Conservation (phyloP, 1,284 basidiomycete genomes). For the Moesziomyces sp. region DNA sequence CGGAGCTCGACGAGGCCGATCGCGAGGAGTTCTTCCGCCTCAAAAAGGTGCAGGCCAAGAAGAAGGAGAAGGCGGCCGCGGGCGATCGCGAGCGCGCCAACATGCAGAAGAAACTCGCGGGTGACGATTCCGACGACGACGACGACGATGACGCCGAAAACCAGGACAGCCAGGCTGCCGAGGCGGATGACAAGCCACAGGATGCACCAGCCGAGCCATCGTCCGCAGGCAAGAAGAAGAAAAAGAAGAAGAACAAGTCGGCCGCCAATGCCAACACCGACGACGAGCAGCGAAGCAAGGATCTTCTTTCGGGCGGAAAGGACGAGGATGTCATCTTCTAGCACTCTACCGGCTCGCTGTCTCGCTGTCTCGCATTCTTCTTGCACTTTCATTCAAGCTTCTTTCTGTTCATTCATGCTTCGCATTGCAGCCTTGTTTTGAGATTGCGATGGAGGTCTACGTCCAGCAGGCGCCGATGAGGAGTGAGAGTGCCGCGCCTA, state of each 20-base stretch:
- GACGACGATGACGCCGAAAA: slow-evolving; percentile 8
- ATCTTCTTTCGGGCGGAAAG: slow-evolving; percentile 62
- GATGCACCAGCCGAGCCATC: not conserved
- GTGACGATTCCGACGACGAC: slow-evolving; percentile 6
- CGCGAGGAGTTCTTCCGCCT: slow-evolving; percentile 67
- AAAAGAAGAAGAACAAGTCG: slow-evolving; percentile 16
- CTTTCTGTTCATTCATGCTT: too few relatives aligned
- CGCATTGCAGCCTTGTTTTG: not conserved
- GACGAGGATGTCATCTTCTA: slow-evolving; percentile 67
- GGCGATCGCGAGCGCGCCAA: slow-evolving; percentile 14
- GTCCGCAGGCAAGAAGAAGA: slow-evolving; percentile 13
- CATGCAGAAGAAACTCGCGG: slow-evolving; percentile 13
- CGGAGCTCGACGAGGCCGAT: slow-evolving; percentile 67
- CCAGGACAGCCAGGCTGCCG: not conserved
- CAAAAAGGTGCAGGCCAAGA: slow-evolving; percentile 66
- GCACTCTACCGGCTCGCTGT: not conserved
- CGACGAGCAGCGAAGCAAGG: slow-evolving; percentile 34
- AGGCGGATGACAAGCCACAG: not conserved
- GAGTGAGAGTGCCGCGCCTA: slow-evolving; percentile 34
- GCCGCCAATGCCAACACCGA: slow-evolving; percentile 4
- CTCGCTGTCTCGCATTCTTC: not conserved
- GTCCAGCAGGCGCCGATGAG: slow-evolving; percentile 42
- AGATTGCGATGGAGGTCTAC: not conserved
- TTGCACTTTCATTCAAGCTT: not conserved
- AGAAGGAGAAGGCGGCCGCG: slow-evolving; percentile 57